These are phyloP conservation scores for Colletotrichum sp. DNA, from an alignment of 2,329 filamentous ascomycete genomes.

Conservation along the genomic window DNA sequence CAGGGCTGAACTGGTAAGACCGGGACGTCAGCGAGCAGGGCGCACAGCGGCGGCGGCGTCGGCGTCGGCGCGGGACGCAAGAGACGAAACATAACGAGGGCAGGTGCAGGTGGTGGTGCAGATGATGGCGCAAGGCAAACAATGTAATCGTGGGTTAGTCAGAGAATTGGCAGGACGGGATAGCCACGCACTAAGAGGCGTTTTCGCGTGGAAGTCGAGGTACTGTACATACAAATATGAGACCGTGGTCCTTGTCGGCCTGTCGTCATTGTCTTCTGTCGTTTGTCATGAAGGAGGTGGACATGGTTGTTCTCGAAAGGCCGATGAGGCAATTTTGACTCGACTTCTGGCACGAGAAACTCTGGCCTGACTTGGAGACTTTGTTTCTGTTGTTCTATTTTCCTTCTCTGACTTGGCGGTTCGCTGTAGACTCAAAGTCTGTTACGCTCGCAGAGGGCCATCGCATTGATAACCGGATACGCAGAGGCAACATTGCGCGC, in stretches of 20 bases:
- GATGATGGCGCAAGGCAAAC: neutral
- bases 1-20: neutral
- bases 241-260: neutral
- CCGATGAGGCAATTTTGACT: neutral
- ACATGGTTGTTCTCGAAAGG: neutral
- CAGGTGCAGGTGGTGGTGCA: neutral
- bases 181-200: neutral
- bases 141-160: neutral
- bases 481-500: neutral
- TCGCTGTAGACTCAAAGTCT: neutral
- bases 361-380: neutral
- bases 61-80: neutral
- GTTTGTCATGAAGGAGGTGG: neutral
- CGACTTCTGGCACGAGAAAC: neutral
- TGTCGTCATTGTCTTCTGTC: neutral
- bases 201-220: neutral
- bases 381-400: neutral
- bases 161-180: neutral
- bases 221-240: neutral
- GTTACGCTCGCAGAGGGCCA: neutral
- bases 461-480: neutral
- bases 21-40: neutral
- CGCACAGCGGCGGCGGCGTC: neutral
- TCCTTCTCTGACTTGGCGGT: neutral
- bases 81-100: neutral